Evolutionary conservation across 2,329 filamentous ascomycete species (phyloP).

Genomic region (Cladosporium austrohemisphaericum): DNA sequence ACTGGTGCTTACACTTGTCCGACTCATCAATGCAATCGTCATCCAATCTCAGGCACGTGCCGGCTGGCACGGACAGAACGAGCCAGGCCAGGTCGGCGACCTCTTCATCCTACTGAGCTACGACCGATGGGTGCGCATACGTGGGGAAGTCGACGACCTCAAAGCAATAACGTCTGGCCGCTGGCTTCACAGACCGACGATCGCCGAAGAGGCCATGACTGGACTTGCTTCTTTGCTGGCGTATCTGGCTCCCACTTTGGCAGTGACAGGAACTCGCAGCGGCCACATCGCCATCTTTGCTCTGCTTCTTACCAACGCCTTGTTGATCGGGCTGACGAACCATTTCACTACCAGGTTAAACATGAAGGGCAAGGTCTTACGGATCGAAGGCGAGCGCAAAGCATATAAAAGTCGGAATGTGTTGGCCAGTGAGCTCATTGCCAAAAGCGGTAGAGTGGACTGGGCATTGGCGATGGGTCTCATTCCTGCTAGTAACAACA

Average conservation of each 20-base stretch:
- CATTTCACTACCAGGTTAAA: constrained; percentile 45
- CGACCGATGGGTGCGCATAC: constrained; percentile 51
- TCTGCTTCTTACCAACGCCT: constrained; percentile 52
- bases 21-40: constrained; percentile 54
- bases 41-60: constrained; percentile 49
- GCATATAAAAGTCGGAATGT: constrained; percentile 33
- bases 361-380: constrained; percentile 49
- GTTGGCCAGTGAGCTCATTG: constrained; percentile 38
- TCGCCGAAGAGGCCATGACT: constrained; percentile 47
- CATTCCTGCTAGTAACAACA: no score
- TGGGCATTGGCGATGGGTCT: constrained; percentile 39
- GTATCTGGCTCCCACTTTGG: constrained; percentile 54
- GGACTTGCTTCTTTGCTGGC: constrained; percentile 55
- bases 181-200: constrained; percentile 54
- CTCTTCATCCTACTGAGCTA: constrained; percentile 53
- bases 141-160: constrained; percentile 54
- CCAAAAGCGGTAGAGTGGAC: constrained; percentile 34
- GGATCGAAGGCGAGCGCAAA: constrained; percentile 25
- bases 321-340: constrained; percentile 54
- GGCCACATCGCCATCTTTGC: constrained; percentile 52
- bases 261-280: constrained; percentile 53
- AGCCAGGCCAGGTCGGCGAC: constrained; percentile 41
- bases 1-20: constrained; percentile 50
- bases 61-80: constrained; percentile 36
- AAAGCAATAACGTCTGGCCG: constrained; percentile 56